phyloP scores from a whole-genome alignment of 2,329 filamentous ascomycete species.

The Colletotrichum abscissum region DNA sequence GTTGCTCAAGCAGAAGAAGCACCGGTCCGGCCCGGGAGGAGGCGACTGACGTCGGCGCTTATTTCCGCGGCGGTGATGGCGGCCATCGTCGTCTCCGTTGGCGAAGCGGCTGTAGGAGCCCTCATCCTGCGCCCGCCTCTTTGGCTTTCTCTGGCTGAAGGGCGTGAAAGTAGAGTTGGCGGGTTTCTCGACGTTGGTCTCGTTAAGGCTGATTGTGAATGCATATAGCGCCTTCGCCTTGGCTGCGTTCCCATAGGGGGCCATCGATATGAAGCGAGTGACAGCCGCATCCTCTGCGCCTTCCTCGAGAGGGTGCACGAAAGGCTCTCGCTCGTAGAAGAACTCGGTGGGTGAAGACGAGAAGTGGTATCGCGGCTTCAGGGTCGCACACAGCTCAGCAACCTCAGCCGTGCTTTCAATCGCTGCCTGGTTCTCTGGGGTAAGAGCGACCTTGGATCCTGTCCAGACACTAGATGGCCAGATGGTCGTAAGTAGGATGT shows the following conservation, averaged over 20 bases:
- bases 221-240: constrained; percentile 88
- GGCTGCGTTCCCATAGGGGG: constrained; percentile 77
- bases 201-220: constrained; percentile 76
- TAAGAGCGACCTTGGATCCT: constrained; percentile 73
- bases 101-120: constrained; percentile 66
- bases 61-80: constrained; percentile 49
- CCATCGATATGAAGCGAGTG: constrained; percentile 92
- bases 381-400: constrained; percentile 78
- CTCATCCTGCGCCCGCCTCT: constrained; percentile 69
- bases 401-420: constrained; percentile 73
- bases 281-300: constrained; percentile 65
- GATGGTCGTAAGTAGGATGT: constrained; percentile 87
- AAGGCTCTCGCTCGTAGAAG: constrained; percentile 93
- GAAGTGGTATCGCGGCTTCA: constrained; percentile 95
- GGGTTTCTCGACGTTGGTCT: constrained; percentile 71
- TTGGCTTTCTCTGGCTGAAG: constrained; percentile 63
- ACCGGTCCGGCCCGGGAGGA: constrained; percentile 79
- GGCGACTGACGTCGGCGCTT: constrained; percentile 63
- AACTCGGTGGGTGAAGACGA: constrained; percentile 72
- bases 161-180: constrained; percentile 81
- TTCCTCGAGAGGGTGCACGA: constrained; percentile 73
- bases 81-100: constrained; percentile 54
- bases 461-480: constrained; percentile 83
- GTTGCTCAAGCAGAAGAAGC: constrained; percentile 97
- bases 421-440: constrained; percentile 61